A percentile compares a stretch with the other conserved stretches of the same genome.
phyloP scores from a whole-genome alignment of 441 rosid species.

The Populus trichocarpa region DNA sequence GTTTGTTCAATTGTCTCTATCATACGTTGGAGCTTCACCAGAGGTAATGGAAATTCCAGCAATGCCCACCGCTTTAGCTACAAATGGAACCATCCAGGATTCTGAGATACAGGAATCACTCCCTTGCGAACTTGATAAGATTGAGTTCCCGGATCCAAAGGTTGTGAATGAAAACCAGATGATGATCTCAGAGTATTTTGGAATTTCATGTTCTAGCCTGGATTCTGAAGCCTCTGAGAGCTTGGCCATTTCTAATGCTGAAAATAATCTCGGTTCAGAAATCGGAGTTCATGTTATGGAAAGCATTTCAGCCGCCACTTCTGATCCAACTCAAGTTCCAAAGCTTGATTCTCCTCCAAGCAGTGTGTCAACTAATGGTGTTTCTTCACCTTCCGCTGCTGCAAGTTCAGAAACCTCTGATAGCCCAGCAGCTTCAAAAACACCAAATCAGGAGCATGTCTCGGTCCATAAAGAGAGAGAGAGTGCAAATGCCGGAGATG shows the following conservation, averaged over 20 bases:
- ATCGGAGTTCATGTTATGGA: conserved; percentile 40
- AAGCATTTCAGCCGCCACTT: conserved; percentile 43
- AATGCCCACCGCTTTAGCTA: conserved; percentile 35
- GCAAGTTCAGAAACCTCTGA: conserved; percentile 60
- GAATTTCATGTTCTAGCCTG: conserved; percentile 47
- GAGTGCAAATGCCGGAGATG: conserved; percentile 32
- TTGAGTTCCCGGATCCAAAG: conserved; percentile 98
- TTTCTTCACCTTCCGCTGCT: conserved; percentile 59
- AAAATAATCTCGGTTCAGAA: conserved; percentile 47
- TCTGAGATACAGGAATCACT: conserved; percentile 45
- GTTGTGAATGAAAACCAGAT: conserved; percentile 81
- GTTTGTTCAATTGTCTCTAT: conserved; percentile 78
- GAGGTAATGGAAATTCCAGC: conserved; percentile 75
- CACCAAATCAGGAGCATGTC: conserved; percentile 43
- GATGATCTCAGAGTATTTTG: conserved; percentile 94
- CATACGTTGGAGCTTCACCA: conserved; percentile 75
- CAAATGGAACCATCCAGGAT: conserved; percentile 40
- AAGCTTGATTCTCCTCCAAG: conserved; percentile 80
- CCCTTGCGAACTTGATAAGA: conserved; percentile 61
- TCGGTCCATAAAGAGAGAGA: conserved; percentile 41
- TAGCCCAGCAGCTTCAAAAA: conserved; percentile 43
- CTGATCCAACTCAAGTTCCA: conserved; percentile 44
- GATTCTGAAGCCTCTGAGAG: conserved; percentile 70
- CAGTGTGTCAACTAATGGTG: conserved; percentile 66
- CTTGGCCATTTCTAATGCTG: conserved; percentile 55